Evolutionary conservation across 2,329 filamentous ascomycete species (phyloP).

Genomic region (Celoporthe dispersa): DNA sequence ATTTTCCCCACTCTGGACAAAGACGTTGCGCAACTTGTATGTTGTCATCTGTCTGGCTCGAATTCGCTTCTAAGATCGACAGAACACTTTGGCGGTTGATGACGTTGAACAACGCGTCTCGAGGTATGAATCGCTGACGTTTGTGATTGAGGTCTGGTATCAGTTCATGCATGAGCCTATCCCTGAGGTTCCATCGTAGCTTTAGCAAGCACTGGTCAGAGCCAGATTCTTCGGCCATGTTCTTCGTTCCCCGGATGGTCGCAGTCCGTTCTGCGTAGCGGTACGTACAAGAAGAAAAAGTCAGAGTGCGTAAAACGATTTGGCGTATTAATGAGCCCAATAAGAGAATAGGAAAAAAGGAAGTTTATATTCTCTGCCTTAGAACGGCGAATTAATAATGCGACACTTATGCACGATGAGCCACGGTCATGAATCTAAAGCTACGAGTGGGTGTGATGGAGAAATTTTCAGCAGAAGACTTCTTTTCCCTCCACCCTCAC

Average conservation of each 20-base stretch:
- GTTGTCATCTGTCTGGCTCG: not conserved
- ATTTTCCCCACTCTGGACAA: not conserved
- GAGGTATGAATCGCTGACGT: not conserved
- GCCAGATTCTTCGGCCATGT: not conserved
- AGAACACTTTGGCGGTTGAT: not conserved
- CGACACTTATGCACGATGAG: no score
- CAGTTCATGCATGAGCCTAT: not conserved
- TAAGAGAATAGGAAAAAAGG: no score
- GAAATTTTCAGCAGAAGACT: not conserved
- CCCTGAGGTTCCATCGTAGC: not conserved
- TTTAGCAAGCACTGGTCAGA: not conserved
- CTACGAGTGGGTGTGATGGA: no score
- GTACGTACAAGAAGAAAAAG: not conserved
- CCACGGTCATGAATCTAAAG: no score
- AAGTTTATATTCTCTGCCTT: no score
- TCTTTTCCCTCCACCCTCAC: no score
- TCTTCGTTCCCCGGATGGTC: not conserved
- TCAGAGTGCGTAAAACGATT: not conserved
- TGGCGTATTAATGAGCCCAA: not conserved
- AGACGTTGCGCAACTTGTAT: not conserved
- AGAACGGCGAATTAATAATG: no score
- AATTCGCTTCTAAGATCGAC: not conserved
- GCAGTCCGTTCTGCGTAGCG: not conserved
- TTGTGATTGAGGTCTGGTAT: not conserved
- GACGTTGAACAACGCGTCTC: not conserved